A percentile compares a stretch with the other conserved stretches of the same genome.
These are phyloP conservation scores for Penicillium cataractarum DNA, from an alignment of 495 filamentous ascomycete genomes.

Conservation along the genomic window DNA sequence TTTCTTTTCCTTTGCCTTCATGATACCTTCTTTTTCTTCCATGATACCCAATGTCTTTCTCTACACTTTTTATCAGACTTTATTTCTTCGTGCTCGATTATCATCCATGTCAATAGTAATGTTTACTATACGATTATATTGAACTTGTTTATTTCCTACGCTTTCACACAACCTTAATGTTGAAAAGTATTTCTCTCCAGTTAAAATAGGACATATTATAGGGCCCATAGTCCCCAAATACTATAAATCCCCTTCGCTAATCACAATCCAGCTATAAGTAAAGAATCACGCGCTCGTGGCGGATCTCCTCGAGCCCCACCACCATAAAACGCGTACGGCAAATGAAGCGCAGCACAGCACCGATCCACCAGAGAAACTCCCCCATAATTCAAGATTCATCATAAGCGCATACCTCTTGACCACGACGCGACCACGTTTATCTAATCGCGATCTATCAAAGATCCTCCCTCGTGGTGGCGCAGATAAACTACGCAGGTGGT, in stretches of 20 bases:
- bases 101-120: constrained; percentile 9
- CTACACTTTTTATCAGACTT: neutral
- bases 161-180: too few species aligned
- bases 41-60: constrained; percentile 31
- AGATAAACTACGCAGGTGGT: neutral
- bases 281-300: neutral
- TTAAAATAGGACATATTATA: too few species aligned
- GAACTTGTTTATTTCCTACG: too few species aligned
- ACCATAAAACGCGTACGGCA: constrained; percentile 7
- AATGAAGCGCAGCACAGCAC: constrained; percentile 7
- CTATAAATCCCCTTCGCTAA: neutral
- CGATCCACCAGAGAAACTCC: neutral
- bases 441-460: neutral
- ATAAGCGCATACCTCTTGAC: neutral
- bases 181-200: too few species aligned
- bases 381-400: neutral
- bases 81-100: constrained; percentile 6
- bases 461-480: neutral
- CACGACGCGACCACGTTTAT: neutral
- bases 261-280: neutral
- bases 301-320: constrained; percentile 4
- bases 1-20: constrained; percentile 14
- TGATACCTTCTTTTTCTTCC: constrained; percentile 14
- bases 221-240: neutral
- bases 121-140: neutral